Percentiles rank a stretch among this genome's conserved stretches.
Evolutionary conservation across 805 yeast genomes (phyloP).

Genomic region (Cyberlindnera mrakii): DNA sequence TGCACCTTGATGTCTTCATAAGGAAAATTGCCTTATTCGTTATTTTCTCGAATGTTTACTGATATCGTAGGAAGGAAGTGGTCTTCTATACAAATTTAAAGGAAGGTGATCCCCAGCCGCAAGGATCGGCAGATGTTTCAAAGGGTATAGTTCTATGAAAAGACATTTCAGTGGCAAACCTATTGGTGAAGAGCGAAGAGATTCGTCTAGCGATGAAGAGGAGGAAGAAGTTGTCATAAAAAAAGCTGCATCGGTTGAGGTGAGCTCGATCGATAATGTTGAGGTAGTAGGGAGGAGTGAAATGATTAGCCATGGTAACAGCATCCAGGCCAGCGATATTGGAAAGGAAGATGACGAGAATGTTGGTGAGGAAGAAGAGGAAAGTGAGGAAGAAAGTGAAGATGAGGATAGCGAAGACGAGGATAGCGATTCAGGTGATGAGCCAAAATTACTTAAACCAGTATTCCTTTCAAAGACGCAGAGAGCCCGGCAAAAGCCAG

Average conservation of each 20-base stretch:
- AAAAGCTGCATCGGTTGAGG: background rate
- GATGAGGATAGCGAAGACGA: conserved; percentile 8
- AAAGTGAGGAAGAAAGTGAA: conserved; percentile 9
- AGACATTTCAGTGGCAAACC: conserved; percentile 15
- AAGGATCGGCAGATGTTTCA: no score
- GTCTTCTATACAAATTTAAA: no score
- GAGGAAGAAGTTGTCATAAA: background rate
- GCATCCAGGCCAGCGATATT: conserved; percentile 18
- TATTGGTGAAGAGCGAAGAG: background rate
- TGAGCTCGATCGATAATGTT: conserved; percentile 19
- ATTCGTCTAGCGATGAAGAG: conserved; percentile 2
- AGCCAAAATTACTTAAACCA: conserved; percentile 18
- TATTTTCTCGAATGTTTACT: no score
- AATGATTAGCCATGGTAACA: conserved; percentile 9
- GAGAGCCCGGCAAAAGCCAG: conserved; percentile 1
- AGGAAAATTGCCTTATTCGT: no score
- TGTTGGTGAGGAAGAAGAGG: conserved; percentile 7
- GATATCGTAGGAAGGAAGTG: no score
- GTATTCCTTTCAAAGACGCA: conserved; percentile 19
- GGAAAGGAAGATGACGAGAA: conserved; percentile 27
- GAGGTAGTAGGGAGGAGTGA: conserved; percentile 30
- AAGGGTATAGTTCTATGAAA: conserved; percentile 2
- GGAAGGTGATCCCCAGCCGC: no score
- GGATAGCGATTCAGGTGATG: conserved; percentile 10
- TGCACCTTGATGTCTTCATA: no score